These are phyloP conservation scores for Chamaenerion angustifolium DNA, from an alignment of 345 rosid species.

Conservation along the genomic window DNA sequence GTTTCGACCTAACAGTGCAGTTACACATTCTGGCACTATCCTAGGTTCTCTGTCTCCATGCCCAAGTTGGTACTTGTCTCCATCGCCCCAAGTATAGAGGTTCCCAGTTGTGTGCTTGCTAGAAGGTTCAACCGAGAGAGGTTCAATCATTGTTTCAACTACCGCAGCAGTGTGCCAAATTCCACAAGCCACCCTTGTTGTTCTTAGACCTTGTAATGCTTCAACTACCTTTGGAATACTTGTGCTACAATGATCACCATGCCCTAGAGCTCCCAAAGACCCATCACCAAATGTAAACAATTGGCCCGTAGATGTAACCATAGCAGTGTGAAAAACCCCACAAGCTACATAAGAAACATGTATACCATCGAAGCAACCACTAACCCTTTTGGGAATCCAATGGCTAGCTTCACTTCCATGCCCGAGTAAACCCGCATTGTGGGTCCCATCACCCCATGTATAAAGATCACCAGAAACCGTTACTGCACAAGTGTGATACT, in stretches of 20 bases:
- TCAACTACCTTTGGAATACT: conserved; percentile 67
- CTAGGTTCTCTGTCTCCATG: conserved; percentile 57
- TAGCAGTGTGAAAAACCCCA: conserved; percentile 89
- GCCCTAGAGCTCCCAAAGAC: conserved; percentile 78
- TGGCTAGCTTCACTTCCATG: conserved; percentile 66
- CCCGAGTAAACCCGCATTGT: conserved; percentile 54
- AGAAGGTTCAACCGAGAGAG: conserved; percentile 26
- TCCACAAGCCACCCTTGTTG: conserved; percentile 69
- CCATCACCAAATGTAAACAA: conserved; percentile 96
- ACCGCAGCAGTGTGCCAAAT: conserved; percentile 91
- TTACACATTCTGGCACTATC: conserved; percentile 46
- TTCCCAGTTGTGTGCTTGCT: conserved; percentile 25
- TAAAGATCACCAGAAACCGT: conserved; percentile 70
- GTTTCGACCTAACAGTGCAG: conserved; percentile 24
- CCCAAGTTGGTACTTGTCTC: conserved; percentile 62
- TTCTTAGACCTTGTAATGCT: conserved; percentile 37
- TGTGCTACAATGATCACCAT: conserved; percentile 51
- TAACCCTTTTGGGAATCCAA: conserved; percentile 69
- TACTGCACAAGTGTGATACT: conserved; percentile 74
- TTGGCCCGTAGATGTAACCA: conserved; percentile 52
- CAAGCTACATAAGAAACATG: conserved; percentile 51
- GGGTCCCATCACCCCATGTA: conserved; percentile 84
- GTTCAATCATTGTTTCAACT: conserved; percentile 35
- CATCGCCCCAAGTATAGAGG: conserved; percentile 87
- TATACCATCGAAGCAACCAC: conserved; percentile 40